A percentile compares a stretch with the other conserved stretches of the same genome.
Conservation (phyloP, 2,329 filamentous ascomycete species). For the Podosphaera xanthii region DNA sequence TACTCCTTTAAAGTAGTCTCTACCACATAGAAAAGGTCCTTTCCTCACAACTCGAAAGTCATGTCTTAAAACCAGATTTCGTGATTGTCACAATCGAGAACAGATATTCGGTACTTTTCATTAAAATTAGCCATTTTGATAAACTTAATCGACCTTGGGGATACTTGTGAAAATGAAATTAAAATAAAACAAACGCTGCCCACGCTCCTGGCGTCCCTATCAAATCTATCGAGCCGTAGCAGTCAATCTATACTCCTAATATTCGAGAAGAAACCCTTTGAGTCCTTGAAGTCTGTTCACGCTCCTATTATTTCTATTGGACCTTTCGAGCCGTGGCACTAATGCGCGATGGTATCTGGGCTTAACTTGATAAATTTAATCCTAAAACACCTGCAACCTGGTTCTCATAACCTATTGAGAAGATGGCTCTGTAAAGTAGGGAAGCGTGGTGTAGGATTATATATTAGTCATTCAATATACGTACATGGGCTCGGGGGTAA, state of each 20-base stretch:
- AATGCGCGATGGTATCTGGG: neutral
- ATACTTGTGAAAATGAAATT: neutral
- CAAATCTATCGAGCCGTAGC: neutral
- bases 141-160: neutral
- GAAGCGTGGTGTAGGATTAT: neutral
- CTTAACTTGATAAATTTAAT: neutral
- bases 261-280: too few relatives aligned
- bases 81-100: neutral
- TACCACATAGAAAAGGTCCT: neutral
- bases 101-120: neutral
- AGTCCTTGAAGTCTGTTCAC: neutral
- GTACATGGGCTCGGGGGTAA: too few relatives aligned
- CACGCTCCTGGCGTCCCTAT: neutral
- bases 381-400: neutral
- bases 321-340: neutral
- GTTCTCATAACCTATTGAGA: neutral
- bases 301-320: neutral
- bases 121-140: neutral
- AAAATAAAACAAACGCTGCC: neutral
- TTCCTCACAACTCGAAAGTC: neutral
- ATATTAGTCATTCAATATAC: too few relatives aligned
- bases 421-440: neutral
- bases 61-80: slow-evolving; percentile 1
- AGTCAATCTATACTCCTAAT: too few relatives aligned
- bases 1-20: neutral